Base-by-base conservation (phyloP, 805 yeast species). In the Wickerhamomyces hampshirensis region DNA sequence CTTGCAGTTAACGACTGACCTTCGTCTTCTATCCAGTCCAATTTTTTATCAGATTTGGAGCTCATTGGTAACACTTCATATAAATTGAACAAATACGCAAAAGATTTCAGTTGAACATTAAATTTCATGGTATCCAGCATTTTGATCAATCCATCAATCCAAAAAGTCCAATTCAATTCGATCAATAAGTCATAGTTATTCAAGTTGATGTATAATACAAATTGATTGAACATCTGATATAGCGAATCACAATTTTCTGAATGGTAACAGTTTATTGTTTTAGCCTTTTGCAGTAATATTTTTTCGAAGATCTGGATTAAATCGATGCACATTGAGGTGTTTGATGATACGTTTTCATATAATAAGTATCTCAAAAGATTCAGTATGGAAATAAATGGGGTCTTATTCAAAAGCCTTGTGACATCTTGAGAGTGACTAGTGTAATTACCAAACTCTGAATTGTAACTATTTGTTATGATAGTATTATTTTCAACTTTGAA, bases 91-190 rank as follows among this genome's bases (percentile, higher is more conserved):
- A 86, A 55, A 38, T 79, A 69, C 5, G 88, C 75, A 26, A 86
- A 55, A 11, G 77, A 75, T 41, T 84, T 73, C 15, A 82, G 62
- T 42, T 83, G 77, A 16, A 73, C 69, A 44, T 75, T 79, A 45
- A 77, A 66, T 54, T 75, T 84, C 30, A 75, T 77, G 6, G 86
- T 75, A 6, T 63, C 51, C n/a, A 85, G 55, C 79, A 85, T 72
- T 38, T 74, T 63, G 40, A 72, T 60, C 11, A 66, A 57, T 12
- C 83, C 79, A 36, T 68, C 65, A 6, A 81, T 56, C 95, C 95
- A 86, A 51, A 87, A 85, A 34, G 65, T 62, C 93, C 95, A 86
- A 60, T 82, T 74, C 17, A 84, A 58, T 7, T 35, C 24, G 24
- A 21, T 21, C n/a, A 21, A 34, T 26, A 33, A 30, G 13, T 35